Evolutionary conservation across 139 green algal genomes (phyloP).

Genomic region (Edaphochlamys debaryana): DNA sequence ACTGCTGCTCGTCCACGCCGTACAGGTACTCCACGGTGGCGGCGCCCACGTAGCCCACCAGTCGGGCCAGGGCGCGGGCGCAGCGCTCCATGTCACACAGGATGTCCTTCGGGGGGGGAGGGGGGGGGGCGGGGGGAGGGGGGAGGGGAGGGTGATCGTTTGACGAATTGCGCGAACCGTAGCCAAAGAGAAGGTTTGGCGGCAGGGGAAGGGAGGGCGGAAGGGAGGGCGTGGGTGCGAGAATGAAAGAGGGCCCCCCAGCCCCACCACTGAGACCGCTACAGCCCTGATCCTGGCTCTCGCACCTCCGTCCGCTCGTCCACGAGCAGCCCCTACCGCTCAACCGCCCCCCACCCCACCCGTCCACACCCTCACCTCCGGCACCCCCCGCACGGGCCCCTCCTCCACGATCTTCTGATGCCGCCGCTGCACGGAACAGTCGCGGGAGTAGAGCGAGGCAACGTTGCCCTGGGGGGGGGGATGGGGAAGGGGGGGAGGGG

Average conservation of each 20-base stretch:
- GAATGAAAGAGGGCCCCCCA: too few relatives aligned
- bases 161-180: too few relatives aligned
- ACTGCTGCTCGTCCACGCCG: conserved; percentile 78
- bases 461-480: conserved; percentile 80
- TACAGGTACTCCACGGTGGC: conserved; percentile 99
- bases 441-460: conserved; percentile 85
- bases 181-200: too few relatives aligned
- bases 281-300: too few relatives aligned
- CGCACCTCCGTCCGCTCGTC: too few relatives aligned
- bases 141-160: too few relatives aligned
- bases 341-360: too few relatives aligned
- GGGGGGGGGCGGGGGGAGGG: neutral
- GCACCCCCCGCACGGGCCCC: conserved; percentile 84
- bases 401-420: conserved; percentile 99
- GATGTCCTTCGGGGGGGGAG: conserved; percentile 36
- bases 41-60: conserved; percentile 93
- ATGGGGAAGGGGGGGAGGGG: neutral
- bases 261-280: too few relatives aligned
- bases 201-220: too few relatives aligned
- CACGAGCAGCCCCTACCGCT: too few relatives aligned
- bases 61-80: conserved; percentile 86
- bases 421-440: conserved; percentile 95
- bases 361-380: conserved; percentile 42
- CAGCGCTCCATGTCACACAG: conserved; percentile 87
- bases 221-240: too few relatives aligned